Evolutionary conservation across 306 rosid species (phyloP).

Genomic region (Elaeagnus macrophylla): DNA sequence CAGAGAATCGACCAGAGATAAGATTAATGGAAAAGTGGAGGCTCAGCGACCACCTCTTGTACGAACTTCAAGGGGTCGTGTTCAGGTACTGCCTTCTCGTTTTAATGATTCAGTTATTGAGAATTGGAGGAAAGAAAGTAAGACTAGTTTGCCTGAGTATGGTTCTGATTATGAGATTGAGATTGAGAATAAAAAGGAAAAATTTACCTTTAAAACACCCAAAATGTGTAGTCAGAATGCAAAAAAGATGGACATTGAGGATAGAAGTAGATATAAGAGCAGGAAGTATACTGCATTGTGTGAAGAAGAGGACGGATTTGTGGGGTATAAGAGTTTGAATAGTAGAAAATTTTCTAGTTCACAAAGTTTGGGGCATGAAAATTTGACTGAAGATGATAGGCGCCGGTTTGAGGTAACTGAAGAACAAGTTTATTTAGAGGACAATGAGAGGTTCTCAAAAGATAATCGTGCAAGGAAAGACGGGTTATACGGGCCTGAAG

Average conservation of each 20-base stretch:
- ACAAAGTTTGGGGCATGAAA: constrained; percentile 28
- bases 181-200: constrained; percentile 43
- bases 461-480: constrained; percentile 32
- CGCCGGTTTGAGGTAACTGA: constrained; percentile 31
- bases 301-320: constrained; percentile 24
- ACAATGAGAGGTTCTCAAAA: constrained; percentile 19
- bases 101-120: constrained; percentile 94
- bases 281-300: constrained; percentile 48
- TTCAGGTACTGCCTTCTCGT: constrained; percentile 96
- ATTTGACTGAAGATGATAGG: constrained; percentile 36
- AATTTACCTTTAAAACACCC: constrained; percentile 35
- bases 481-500: constrained; percentile 79
- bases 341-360: constrained; percentile 39
- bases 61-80: constrained; percentile 85
- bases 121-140: constrained; percentile 86
- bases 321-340: constrained; percentile 32
- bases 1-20: constrained; percentile 20
- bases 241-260: constrained; percentile 32
- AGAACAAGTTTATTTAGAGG: constrained; percentile 33
- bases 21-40: constrained; percentile 30
- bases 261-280: constrained; percentile 30
- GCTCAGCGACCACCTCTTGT: constrained; percentile 82
- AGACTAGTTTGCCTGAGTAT: constrained; percentile 38
- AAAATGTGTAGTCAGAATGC: constrained; percentile 30
- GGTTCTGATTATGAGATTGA: constrained; percentile 47